These are phyloP conservation scores for Pleurotus citrinopileatus DNA, from an alignment of 768 basidiomycete species.

Conservation along the genomic window DNA sequence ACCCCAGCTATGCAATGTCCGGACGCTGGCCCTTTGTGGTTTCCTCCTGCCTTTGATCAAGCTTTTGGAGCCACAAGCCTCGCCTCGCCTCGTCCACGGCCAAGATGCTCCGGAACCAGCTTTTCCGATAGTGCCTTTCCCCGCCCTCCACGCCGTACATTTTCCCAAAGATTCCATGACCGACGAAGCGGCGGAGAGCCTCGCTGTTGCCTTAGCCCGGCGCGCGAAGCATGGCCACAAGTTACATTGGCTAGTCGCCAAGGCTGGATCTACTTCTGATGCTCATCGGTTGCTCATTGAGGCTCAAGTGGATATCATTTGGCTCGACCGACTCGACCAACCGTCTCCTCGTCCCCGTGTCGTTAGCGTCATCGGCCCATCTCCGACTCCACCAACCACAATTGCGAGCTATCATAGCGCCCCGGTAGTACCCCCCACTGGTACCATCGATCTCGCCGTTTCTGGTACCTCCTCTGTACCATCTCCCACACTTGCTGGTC, in stretches of 20 bases:
- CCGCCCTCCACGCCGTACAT: not conserved
- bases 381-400: no score
- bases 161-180: not conserved
- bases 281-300: not conserved
- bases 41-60: not conserved
- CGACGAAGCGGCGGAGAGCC: not conserved
- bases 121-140: not conserved
- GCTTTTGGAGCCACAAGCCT: not conserved
- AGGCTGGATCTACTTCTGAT: not conserved
- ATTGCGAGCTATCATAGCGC: no score
- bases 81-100: not conserved
- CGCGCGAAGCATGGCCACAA: not conserved
- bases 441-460: no score
- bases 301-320: not conserved
- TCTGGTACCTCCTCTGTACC: no score
- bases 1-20: not conserved
- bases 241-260: not conserved
- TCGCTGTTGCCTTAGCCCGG: not conserved
- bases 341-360: no score
- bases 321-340: no score
- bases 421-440: no score
- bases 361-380: no score
- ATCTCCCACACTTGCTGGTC: no score
- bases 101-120: not conserved
- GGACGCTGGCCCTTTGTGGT: not conserved